phyloP scores from a whole-genome alignment of 2,329 filamentous ascomycete species.

The Aureobasidium uvarum region DNA sequence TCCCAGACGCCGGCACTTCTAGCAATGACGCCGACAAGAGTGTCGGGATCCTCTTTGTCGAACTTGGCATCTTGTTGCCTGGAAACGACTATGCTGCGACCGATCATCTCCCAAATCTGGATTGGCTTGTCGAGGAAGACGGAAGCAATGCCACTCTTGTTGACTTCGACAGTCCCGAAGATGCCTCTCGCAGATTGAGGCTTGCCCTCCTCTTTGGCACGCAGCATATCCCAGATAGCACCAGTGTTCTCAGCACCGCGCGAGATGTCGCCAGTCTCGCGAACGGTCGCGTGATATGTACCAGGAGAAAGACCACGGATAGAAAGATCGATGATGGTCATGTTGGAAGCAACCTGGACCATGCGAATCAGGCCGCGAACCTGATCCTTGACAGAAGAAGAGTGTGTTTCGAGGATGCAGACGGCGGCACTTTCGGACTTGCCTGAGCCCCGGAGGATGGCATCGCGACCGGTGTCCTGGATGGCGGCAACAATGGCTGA shows the following conservation, averaged over 20 bases:
- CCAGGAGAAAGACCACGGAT: constrained; percentile 79
- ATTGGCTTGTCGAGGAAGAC: constrained; percentile 79
- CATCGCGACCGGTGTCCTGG: constrained; percentile 85
- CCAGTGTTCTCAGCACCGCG: constrained; percentile 79
- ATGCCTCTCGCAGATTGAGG: constrained; percentile 56
- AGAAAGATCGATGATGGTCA: constrained; percentile 84
- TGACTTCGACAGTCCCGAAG: constrained; percentile 74
- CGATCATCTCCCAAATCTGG: constrained; percentile 94
- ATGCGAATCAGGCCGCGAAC: constrained; percentile 88
- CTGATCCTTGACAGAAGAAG: constrained; percentile 58
- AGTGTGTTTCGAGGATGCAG: constrained; percentile 89
- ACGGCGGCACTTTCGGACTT: constrained; percentile 88
- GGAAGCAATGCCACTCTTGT: constrained; percentile 70
- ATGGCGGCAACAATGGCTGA: constrained; percentile 88
- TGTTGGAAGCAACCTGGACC: constrained; percentile 78
- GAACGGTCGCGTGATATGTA: constrained; percentile 77
- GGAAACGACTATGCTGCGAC: constrained; percentile 84
- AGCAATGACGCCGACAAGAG: constrained; percentile 88
- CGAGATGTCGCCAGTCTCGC: constrained; percentile 83
- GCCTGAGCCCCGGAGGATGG: constrained; percentile 87
- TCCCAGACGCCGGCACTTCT: constrained; percentile 98
- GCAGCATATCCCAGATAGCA: constrained; percentile 68
- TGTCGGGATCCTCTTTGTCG: constrained; percentile 71
- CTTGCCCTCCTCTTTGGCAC: constrained; percentile 45
- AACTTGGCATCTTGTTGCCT: constrained; percentile 60